phyloP scores from a whole-genome alignment of 768 basidiomycete genomes.

The Lactifluus echinatus region DNA sequence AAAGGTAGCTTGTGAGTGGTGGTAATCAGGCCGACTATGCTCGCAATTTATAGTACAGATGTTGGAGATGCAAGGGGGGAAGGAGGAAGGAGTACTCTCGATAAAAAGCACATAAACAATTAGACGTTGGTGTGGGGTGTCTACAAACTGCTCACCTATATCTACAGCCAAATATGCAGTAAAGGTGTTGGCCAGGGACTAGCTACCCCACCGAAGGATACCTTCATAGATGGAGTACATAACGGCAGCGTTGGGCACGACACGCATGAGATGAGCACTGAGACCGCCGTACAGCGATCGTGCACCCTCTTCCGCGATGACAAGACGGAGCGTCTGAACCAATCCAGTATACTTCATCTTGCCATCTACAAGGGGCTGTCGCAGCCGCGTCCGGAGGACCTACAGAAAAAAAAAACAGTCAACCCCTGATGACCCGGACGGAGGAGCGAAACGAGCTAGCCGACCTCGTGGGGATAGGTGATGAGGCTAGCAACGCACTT shows the following conservation, averaged over 20 bases:
- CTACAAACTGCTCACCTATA: not conserved
- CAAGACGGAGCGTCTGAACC: slow-evolving; percentile 70
- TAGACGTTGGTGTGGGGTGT: not conserved
- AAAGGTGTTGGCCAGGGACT: slow-evolving; percentile 1
- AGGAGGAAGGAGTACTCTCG: not conserved
- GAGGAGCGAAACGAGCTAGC: slow-evolving; percentile 17
- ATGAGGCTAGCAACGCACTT: slow-evolving; percentile 91
- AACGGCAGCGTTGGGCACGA: slow-evolving; percentile 93
- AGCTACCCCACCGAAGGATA: slow-evolving; percentile 49
- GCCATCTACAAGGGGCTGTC: slow-evolving; percentile 78
- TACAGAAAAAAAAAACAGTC: slow-evolving; percentile 24
- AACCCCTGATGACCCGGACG: not conserved
- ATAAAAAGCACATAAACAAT: not conserved
- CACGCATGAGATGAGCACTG: slow-evolving; percentile 90
- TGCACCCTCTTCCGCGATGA: slow-evolving; percentile 86
- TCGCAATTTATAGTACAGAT: slow-evolving; percentile 2
- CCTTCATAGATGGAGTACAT: slow-evolving; percentile 97
- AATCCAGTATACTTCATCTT: slow-evolving; percentile 81
- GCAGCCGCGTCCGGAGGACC: slow-evolving; percentile 87
- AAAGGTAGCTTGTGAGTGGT: slow-evolving; percentile 4
- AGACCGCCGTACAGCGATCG: slow-evolving; percentile 85
- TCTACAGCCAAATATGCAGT: slow-evolving; percentile 1
- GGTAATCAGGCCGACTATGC: not conserved
- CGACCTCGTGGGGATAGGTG: slow-evolving; percentile 96
- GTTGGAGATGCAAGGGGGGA: not conserved